phyloP scores from a whole-genome alignment of 73 alveolate species.

The Tetrahymena elliotti region DNA sequence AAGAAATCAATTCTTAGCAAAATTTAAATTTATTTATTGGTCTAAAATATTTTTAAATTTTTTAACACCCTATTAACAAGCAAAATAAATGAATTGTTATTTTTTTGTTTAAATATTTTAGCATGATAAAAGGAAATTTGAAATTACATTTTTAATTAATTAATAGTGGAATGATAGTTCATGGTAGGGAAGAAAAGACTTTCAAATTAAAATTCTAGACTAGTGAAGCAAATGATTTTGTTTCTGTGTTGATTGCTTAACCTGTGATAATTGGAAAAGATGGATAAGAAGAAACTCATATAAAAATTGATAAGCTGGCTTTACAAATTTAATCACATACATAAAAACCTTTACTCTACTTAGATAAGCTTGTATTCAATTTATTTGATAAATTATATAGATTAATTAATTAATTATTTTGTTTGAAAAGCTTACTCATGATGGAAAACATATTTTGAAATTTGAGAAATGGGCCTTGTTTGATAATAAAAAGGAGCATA shows the following conservation, averaged over 20 bases:
- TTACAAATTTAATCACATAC: constrained; percentile 50
- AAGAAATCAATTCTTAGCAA: too few relatives aligned
- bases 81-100: too few relatives aligned
- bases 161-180: neutral
- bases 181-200: constrained; percentile 21
- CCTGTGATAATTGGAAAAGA: constrained; percentile 39
- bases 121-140: too few relatives aligned
- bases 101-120: too few relatives aligned
- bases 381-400: too few relatives aligned
- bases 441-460: constrained; percentile 58
- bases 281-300: neutral
- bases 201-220: constrained; percentile 52
- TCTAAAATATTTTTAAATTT: too few relatives aligned
- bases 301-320: constrained; percentile 46
- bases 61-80: too few relatives aligned
- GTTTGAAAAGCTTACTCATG: constrained; percentile 11
- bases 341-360: constrained; percentile 47
- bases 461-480: constrained; percentile 49
- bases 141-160: too few relatives aligned
- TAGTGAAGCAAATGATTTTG: constrained; percentile 41
- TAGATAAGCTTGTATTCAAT: constrained; percentile 53
- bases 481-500: constrained; percentile 29
- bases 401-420: too few relatives aligned
- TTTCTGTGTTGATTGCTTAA: constrained; percentile 57
- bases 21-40: too few relatives aligned